phyloP scores from a whole-genome alignment of 176 grass and related monocot genomes.

The Alopecurus myosuroides region DNA sequence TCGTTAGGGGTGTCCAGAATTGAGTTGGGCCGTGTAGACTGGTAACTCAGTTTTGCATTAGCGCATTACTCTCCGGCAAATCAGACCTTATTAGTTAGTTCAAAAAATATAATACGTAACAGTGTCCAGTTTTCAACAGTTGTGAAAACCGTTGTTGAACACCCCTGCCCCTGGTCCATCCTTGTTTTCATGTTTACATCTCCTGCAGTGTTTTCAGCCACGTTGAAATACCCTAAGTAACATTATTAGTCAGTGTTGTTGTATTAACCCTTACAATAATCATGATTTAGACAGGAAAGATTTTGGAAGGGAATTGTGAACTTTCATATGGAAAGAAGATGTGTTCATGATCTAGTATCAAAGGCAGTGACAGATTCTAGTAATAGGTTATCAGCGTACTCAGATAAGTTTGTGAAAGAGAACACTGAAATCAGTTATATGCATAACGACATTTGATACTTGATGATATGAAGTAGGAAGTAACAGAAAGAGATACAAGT shows the following conservation, averaged over 20 bases:
- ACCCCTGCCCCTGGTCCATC: background rate
- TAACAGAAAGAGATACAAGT: constrained; percentile 10
- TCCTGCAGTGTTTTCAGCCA: background rate
- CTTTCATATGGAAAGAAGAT: background rate
- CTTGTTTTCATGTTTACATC: background rate
- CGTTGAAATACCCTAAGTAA: background rate
- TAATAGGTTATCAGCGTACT: background rate
- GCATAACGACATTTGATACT: background rate
- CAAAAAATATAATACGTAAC: background rate
- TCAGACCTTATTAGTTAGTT: background rate
- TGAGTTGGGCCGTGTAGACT: background rate
- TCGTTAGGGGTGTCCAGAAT: background rate
- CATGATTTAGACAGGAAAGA: background rate
- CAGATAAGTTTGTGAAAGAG: background rate
- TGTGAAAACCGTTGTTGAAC: background rate
- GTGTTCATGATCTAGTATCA: background rate
- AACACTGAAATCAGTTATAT: background rate
- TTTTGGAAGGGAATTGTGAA: background rate
- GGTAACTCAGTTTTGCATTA: background rate
- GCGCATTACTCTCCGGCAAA: background rate
- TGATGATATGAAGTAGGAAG: constrained; percentile 1
- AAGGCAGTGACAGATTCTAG: background rate
- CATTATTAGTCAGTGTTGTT: background rate
- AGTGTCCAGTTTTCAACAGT: background rate
- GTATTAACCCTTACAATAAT: background rate